phyloP scores from a whole-genome alignment of 345 rosid genomes.

The Bruguiera sexangula region DNA sequence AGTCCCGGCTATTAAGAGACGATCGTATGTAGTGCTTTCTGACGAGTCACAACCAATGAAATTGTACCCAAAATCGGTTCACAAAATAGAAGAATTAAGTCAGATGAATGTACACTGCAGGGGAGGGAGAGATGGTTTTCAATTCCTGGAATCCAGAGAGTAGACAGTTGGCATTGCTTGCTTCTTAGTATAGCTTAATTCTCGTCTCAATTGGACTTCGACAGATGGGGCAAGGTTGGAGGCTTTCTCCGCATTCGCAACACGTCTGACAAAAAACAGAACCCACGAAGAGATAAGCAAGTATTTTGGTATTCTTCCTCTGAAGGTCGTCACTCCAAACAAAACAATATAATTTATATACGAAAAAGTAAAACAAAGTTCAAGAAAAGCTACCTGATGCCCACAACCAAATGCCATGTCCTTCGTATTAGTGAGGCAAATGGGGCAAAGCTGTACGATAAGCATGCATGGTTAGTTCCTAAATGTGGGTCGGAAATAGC shows the following conservation, averaged over 20 bases:
- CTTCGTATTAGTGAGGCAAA: constrained; percentile 66
- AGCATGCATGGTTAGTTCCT: constrained; percentile 8
- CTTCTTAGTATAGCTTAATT: constrained; percentile 68
- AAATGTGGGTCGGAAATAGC: background rate
- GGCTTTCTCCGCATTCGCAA: constrained; percentile 76
- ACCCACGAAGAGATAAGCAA: background rate
- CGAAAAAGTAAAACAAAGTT: no score
- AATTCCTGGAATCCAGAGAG: no score
- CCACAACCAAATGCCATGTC: constrained; percentile 99
- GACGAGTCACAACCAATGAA: background rate
- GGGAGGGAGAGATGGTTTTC: no score
- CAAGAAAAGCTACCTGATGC: constrained; percentile 63
- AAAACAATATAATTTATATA: no score
- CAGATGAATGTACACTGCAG: no score
- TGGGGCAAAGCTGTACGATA: constrained; percentile 65
- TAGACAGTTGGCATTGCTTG: background rate
- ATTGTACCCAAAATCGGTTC: background rate
- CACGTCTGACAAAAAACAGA: constrained; percentile 56
- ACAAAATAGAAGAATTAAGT: no score
- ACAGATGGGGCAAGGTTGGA: constrained; percentile 74
- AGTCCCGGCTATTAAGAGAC: background rate
- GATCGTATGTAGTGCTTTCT: background rate
- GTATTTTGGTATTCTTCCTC: no score
- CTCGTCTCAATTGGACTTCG: constrained; percentile 69
- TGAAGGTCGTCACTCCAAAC: no score